These are phyloP conservation scores for Acanthamoeba triangularis DNA, from an alignment of 208 protist species.

Conservation along the genomic window DNA sequence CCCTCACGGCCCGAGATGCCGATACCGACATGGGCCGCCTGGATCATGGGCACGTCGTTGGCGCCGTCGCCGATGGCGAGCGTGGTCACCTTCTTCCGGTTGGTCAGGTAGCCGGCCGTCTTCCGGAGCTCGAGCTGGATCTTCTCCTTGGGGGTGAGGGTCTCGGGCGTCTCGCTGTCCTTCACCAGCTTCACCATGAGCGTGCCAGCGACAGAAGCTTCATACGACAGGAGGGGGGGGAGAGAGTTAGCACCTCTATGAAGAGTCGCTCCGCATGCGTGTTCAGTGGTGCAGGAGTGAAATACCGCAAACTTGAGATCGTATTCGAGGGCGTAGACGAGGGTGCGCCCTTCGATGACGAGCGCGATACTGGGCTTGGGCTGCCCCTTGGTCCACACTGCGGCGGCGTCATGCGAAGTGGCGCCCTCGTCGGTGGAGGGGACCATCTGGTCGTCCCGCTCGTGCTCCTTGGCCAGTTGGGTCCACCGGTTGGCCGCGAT, in stretches of 20 bases:
- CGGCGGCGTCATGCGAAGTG: not conserved
- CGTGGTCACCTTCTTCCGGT: slow-evolving; percentile 72
- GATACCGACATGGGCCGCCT: slow-evolving; percentile 90
- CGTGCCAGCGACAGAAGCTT: slow-evolving; percentile 60
- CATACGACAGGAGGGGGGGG: too few relatives aligned
- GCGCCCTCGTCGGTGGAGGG: not conserved
- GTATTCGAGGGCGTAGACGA: slow-evolving; percentile 81
- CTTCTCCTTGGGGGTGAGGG: slow-evolving; percentile 63
- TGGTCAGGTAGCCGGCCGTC: slow-evolving; percentile 41
- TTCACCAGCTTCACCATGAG: slow-evolving; percentile 72
- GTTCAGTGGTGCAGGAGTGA: not conserved
- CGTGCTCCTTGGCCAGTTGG: slow-evolving; percentile 1
- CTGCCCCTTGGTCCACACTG: not conserved
- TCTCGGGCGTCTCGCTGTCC: slow-evolving; percentile 66
- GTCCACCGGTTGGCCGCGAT: not conserved
- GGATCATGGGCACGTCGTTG: slow-evolving; percentile 93
- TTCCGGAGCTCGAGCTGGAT: slow-evolving; percentile 51
- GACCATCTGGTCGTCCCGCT: slow-evolving; percentile 1
- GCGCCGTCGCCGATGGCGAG: slow-evolving; percentile 91
- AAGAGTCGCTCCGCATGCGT: not conserved
- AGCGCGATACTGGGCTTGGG: slow-evolving; percentile 68
- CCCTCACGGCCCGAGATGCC: slow-evolving; percentile 93
- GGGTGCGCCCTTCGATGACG: slow-evolving; percentile 78
- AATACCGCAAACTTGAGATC: slow-evolving; percentile 58
- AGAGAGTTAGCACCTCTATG: not conserved